A percentile compares a stretch with the other conserved stretches of the same genome.
Conservation (phyloP, 78 protist species). For the Isochrysis galbana region DNA sequence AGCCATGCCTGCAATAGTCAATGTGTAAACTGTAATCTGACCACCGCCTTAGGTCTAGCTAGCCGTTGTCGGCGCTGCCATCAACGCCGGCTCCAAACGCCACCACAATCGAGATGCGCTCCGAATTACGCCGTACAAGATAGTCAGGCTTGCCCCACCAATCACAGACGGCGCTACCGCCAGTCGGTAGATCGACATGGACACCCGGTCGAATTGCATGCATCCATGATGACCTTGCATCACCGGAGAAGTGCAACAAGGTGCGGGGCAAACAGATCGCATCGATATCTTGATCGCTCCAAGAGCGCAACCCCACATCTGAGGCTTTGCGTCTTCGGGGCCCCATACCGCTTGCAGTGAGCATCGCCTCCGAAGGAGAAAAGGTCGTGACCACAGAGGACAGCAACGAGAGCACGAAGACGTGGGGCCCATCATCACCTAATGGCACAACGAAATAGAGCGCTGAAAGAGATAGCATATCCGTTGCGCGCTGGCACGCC, state of each 20-base stretch:
- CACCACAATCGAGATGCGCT: neutral
- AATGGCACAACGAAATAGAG: no score
- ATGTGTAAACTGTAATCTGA: no score
- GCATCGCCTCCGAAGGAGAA: neutral
- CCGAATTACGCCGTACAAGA: neutral
- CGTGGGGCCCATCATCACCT: constrained; percentile 14
- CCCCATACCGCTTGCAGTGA: neutral
- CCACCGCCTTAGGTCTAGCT: no score
- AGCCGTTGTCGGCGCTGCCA: no score
- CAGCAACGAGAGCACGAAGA: neutral
- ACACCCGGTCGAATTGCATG: neutral
- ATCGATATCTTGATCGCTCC: neutral
- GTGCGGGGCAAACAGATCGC: neutral
- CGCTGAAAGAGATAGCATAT: no score
- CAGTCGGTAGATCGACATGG: neutral
- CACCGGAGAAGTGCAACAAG: neutral
- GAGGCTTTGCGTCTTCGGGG: neutral
- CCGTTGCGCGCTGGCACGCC: no score
- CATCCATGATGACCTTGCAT: neutral
- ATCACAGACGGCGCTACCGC: neutral
- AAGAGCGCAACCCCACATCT: neutral
- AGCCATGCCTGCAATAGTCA: no score
- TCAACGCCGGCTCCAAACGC: no score
- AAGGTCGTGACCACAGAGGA: neutral
- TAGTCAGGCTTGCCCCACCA: constrained; percentile 4